phyloP scores from a whole-genome alignment of 257 asterid genomes.

The Sherardia arvensis region DNA sequence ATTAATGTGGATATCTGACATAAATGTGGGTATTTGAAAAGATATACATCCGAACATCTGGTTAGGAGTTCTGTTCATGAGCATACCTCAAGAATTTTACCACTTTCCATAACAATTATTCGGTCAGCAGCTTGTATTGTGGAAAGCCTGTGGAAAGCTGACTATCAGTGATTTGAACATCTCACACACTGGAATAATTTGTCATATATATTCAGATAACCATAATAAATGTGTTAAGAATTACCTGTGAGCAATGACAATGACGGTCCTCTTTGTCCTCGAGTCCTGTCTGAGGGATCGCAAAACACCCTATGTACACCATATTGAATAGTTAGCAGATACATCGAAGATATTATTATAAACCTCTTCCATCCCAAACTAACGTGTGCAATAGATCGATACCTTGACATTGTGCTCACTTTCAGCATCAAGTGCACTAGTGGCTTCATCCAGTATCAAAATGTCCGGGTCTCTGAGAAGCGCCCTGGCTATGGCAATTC shows the following conservation, averaged over 20 bases:
- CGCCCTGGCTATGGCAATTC: conserved; percentile 94
- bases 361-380: neutral
- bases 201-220: neutral
- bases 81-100: conserved; percentile 75
- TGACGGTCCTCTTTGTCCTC: conserved; percentile 57
- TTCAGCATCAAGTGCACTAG: conserved; percentile 96
- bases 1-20: neutral
- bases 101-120: conserved; percentile 79
- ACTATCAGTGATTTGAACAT: conserved; percentile 11
- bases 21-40: too few species aligned
- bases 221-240: neutral
- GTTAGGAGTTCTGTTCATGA: too few species aligned
- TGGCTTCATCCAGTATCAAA: conserved; percentile 92
- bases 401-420: conserved; percentile 94
- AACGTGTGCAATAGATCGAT: conserved; percentile 6
- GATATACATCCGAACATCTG: neutral
- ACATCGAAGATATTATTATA: neutral
- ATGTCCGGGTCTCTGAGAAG: conserved; percentile 82
- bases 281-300: conserved; percentile 47
- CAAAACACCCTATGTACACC: conserved; percentile 53
- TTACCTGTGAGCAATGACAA: conserved; percentile 85
- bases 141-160: conserved; percentile 56
- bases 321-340: conserved; percentile 12
- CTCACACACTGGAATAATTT: neutral
- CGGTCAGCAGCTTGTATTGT: conserved; percentile 83